phyloP scores from a whole-genome alignment of 2,329 filamentous ascomycete genomes.

The Neonectria sp. region DNA sequence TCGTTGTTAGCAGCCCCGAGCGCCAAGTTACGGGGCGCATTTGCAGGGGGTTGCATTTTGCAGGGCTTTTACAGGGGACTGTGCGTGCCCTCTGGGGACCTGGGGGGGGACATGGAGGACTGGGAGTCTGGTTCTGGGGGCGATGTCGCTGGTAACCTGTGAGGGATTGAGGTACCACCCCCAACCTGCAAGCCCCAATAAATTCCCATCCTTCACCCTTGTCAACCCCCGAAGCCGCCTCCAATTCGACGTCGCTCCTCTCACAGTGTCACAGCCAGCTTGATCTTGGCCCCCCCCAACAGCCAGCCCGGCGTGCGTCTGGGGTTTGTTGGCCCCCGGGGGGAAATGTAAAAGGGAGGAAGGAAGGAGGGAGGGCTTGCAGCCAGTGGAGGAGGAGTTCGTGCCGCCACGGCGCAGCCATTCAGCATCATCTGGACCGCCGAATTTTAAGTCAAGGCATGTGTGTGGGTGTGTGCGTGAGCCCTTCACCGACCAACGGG shows the following conservation, averaged over 20 bases:
- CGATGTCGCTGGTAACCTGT: constrained; percentile 17
- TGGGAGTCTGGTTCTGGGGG: constrained; percentile 8
- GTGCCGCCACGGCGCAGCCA: constrained; percentile 18
- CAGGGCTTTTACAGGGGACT: constrained; percentile 15
- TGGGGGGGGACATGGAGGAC: constrained; percentile 3
- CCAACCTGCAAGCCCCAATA: constrained; percentile 19
- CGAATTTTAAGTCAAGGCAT: constrained; percentile 8
- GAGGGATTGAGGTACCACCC: constrained; percentile 26
- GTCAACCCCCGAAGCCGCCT: constrained; percentile 13
- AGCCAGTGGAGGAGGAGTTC: constrained; percentile 31
- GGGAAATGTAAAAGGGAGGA: constrained; percentile 8
- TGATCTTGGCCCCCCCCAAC: constrained; percentile 18
- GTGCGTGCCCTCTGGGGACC: constrained; percentile 1
- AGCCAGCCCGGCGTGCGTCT: constrained; percentile 23
- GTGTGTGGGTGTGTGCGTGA: constrained; percentile 4
- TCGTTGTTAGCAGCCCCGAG: constrained; percentile 2
- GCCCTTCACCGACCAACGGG: constrained; percentile 10
- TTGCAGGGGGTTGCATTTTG: constrained; percentile 16
- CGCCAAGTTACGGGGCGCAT: constrained; percentile 23
- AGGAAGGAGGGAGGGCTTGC: constrained; percentile 17
- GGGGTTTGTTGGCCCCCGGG: constrained; percentile 23
- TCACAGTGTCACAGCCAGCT: background rate
- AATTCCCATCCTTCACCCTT: constrained; percentile 18
- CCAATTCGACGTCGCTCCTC: constrained; percentile 20
- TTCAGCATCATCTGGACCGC: constrained; percentile 22